These are phyloP conservation scores for Pseudocercospora crystallina DNA, from an alignment of 2,329 filamentous ascomycete species.

Conservation along the genomic window DNA sequence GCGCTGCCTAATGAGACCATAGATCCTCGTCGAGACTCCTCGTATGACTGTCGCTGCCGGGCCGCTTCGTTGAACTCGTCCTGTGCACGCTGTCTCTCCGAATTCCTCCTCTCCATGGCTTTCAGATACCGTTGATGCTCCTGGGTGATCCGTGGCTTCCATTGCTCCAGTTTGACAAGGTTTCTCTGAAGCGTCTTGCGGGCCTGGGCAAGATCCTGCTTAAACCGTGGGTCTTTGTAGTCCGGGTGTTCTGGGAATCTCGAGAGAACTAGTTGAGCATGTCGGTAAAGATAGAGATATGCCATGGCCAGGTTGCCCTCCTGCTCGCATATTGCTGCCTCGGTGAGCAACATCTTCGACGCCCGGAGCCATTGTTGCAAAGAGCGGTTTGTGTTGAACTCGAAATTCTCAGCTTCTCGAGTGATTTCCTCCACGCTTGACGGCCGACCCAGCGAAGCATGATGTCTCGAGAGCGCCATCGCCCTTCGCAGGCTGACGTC, in stretches of 20 bases:
- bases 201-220: conserved; percentile 54
- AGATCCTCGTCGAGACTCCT: conserved; percentile 18
- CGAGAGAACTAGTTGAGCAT: conserved; percentile 79
- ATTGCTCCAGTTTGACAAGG: conserved; percentile 68
- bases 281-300: conserved; percentile 87
- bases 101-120: conserved; percentile 43
- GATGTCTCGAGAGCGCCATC: conserved; percentile 34
- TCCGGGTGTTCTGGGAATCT: conserved; percentile 75
- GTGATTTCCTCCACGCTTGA: conserved; percentile 72
- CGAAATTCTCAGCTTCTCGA: conserved; percentile 72
- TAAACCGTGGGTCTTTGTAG: conserved; percentile 62
- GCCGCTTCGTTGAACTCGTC: conserved; percentile 20
- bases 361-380: conserved; percentile 51
- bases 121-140: conserved; percentile 68
- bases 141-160: conserved; percentile 75
- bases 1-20: conserved; percentile 13
- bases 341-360: conserved; percentile 32
- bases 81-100: conserved; percentile 28
- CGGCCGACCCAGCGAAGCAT: conserved; percentile 26
- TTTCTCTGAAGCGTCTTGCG: conserved; percentile 64
- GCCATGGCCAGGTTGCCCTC: conserved; percentile 86
- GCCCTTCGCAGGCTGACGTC: neutral
- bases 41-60: conserved; percentile 13
- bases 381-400: conserved; percentile 74
- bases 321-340: conserved; percentile 81